Conservation (phyloP, 139 green algal genomes). For the Trebouxia sp. region DNA sequence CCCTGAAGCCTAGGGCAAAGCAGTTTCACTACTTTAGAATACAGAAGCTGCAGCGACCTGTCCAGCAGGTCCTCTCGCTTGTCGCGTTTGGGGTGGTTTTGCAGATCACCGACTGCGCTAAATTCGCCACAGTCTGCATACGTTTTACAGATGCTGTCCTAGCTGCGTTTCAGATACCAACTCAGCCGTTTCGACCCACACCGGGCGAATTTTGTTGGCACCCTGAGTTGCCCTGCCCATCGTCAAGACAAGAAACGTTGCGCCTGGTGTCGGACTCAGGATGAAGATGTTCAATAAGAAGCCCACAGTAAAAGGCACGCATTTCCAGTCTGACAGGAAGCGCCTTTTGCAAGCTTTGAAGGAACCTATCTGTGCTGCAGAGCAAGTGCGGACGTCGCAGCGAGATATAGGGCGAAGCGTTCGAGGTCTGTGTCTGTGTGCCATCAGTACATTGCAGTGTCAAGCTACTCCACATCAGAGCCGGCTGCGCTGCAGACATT, state of each 20-base stretch:
- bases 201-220: not conserved
- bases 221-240: not conserved
- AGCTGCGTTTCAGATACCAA: no score
- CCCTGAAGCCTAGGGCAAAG: no score
- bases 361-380: slow-evolving; percentile 31
- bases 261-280: not conserved
- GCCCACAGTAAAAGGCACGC: slow-evolving; percentile 1
- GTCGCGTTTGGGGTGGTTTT: no score
- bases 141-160: no score
- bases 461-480: not conserved
- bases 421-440: slow-evolving; percentile 40
- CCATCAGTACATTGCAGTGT: not conserved
- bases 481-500: slow-evolving; percentile 44
- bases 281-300: slow-evolving; percentile 27
- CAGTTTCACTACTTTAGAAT: no score
- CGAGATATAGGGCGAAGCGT: slow-evolving; percentile 49
- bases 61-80: no score
- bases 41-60: no score
- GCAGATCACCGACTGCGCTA: no score
- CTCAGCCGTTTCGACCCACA: no score
- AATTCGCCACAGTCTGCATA: no score
- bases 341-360: not conserved
- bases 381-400: slow-evolving; percentile 54
- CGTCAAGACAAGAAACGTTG: no score
- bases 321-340: not conserved